Conservation (phyloP, 2,329 filamentous ascomycete species). For the Sporothrix humicola region DNA sequence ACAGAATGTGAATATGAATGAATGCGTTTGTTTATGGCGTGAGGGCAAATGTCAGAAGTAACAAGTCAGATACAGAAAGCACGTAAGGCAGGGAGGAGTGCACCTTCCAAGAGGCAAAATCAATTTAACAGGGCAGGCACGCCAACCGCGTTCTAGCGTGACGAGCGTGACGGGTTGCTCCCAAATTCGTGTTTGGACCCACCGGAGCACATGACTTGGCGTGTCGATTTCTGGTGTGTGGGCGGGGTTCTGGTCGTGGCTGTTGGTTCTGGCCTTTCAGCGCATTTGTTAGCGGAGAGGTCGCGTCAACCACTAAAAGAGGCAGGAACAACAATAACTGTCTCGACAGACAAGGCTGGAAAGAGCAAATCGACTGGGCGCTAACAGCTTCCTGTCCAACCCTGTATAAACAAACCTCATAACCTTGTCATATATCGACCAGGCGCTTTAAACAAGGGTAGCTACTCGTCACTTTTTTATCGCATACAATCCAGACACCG, state of each 20-base stretch:
- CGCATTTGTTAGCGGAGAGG: not conserved
- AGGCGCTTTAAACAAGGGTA: not conserved
- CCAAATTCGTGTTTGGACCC: conserved; percentile 36
- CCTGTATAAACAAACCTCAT: conserved; percentile 5
- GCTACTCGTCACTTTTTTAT: no score
- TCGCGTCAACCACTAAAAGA: not conserved
- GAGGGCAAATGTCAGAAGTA: not conserved
- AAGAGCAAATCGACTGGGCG: not conserved
- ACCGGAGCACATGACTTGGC: conserved; percentile 37
- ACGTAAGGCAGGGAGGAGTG: not conserved
- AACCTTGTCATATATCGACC: not conserved
- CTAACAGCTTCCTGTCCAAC: not conserved
- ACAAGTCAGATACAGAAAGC: not conserved
- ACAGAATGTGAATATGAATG: not conserved
- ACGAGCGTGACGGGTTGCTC: conserved; percentile 42
- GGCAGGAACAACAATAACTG: no score
- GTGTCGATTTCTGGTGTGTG: conserved; percentile 28
- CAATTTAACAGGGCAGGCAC: conserved; percentile 39
- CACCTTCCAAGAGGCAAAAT: conserved; percentile 26
- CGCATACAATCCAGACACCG: no score
- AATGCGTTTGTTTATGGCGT: conserved; percentile 1
- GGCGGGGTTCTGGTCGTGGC: no score
- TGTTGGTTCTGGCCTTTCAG: no score
- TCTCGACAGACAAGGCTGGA: no score
- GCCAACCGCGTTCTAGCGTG: conserved; percentile 42